Conservation (phyloP, 306 rosid species). For the Vigna nakashimae region DNA sequence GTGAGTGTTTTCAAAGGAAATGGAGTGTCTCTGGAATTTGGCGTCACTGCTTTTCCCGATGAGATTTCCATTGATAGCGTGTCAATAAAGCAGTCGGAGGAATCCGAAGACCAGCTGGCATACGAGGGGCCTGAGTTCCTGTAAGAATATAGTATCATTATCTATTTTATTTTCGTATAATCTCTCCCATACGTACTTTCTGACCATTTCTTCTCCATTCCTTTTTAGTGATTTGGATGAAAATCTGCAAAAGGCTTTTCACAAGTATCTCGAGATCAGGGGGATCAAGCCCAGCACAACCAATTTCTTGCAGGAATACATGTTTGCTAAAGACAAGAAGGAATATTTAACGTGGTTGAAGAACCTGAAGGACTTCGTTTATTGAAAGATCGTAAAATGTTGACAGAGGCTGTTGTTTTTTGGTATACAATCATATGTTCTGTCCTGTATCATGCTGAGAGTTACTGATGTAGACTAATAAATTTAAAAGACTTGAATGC, state of each 20-base stretch:
- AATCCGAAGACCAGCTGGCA: constrained; percentile 58
- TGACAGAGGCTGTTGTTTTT: constrained; percentile 28
- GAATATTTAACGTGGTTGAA: constrained; percentile 85
- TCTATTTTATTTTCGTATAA: neutral
- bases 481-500: constrained; percentile 20
- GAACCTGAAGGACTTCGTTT: constrained; percentile 73
- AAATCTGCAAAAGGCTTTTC: constrained; percentile 80
- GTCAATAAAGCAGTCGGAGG: constrained; percentile 62
- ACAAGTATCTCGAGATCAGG: constrained; percentile 74
- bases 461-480: constrained; percentile 21
- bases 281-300: constrained; percentile 71
- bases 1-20: constrained; percentile 66
- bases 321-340: constrained; percentile 67
- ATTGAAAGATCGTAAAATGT: constrained; percentile 36
- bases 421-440: constrained; percentile 21
- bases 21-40: constrained; percentile 71
- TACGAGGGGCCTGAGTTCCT: constrained; percentile 91
- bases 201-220: neutral
- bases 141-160: constrained; percentile 50
- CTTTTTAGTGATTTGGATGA: constrained; percentile 85
- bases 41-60: constrained; percentile 72
- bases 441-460: constrained; percentile 31
- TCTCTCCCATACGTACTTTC: neutral
- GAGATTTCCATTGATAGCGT: constrained; percentile 80
- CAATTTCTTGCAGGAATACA: constrained; percentile 71